Base-by-base conservation (phyloP, 768 basidiomycete species). In the Floccularia luteovirens region DNA sequence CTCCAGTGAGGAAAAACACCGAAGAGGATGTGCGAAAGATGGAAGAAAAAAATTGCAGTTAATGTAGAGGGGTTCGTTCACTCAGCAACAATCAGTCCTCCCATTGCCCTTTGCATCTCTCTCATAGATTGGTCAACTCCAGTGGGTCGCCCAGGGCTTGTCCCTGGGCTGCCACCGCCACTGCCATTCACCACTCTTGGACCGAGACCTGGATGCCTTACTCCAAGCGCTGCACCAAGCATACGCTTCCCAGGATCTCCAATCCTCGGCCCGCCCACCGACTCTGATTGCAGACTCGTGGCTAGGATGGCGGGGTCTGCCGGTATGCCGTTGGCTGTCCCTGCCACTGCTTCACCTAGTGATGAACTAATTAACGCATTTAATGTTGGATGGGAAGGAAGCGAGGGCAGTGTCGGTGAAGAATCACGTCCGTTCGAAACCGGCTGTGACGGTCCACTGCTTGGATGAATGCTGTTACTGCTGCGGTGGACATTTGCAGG, bases 161-260 rank as follows among this genome's bases (percentile, higher is more conserved):
- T 54, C 31, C 65, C 62, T 7, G 58, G 50, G 38, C 60, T 63
- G 38, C 47, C 48, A 35, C 37, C 49, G 22, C 57, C 57, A 43
- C 50, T 57, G 17, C 60, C 60, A 35, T 64, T 70, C 48, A 82
- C 57, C 38, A 76, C 56, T 47, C 86, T 74, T 25, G 80, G 77
- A 16, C 72, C 74, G 43, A 89, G 64, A 27, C 72, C 71, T 22
- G 89, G 89, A 60, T 89, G 87, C 61, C 88, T 74, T 44, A 90
- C 73, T 32, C 89, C 90, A 42, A 91, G 66, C 23, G 88, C 88
- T 39, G 82, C 82, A 30, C 87, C 90, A 17, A 91, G 70, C 88
- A 91, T 91, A 53, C 89, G 71, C 65, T 87, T 88, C 28, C 85
- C 89, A 23, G 89, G 85, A 59, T 91, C 86, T 24, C 89, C 89